These are phyloP conservation scores for Picea engelmannii DNA, from an alignment of 83 land plant species.

Conservation along the genomic window DNA sequence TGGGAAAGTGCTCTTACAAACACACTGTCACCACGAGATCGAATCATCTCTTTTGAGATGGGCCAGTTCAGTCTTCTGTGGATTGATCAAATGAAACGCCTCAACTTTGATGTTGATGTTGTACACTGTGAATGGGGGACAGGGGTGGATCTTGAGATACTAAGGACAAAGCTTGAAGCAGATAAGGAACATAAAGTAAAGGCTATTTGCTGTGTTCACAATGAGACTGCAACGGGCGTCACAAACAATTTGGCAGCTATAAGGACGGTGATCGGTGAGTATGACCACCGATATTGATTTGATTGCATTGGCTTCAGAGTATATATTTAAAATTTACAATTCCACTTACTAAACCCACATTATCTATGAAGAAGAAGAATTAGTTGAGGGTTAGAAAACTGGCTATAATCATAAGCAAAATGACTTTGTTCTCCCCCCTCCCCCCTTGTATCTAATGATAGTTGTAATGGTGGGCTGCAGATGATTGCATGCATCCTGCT, in stretches of 20 bases:
- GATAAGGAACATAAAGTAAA: slow-evolving; percentile 76
- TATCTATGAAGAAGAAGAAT: too few relatives aligned
- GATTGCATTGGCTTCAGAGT: too few relatives aligned
- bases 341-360: too few relatives aligned
- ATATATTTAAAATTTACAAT: too few relatives aligned
- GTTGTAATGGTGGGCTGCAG: slow-evolving; percentile 25
- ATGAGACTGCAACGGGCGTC: slow-evolving; percentile 98
- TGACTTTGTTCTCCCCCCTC: too few relatives aligned
- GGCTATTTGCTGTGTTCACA: slow-evolving; percentile 91
- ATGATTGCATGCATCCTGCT: slow-evolving; percentile 74
- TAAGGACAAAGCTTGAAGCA: slow-evolving; percentile 64
- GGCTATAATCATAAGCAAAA: too few relatives aligned
- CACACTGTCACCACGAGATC: slow-evolving; percentile 83
- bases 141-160: slow-evolving; percentile 65
- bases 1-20: slow-evolving; percentile 97
- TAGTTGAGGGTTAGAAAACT: too few relatives aligned
- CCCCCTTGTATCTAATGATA: too few relatives aligned
- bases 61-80: slow-evolving; percentile 92
- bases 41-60: slow-evolving; percentile 69
- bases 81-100: slow-evolving; percentile 93
- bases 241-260: slow-evolving; percentile 81
- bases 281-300: not conserved
- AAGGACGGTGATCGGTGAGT: slow-evolving; percentile 69
- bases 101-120: slow-evolving; percentile 86
- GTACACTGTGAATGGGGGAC: slow-evolving; percentile 93